Conservation (phyloP, 2,329 filamentous ascomycete species). For the Apiospora marii region DNA sequence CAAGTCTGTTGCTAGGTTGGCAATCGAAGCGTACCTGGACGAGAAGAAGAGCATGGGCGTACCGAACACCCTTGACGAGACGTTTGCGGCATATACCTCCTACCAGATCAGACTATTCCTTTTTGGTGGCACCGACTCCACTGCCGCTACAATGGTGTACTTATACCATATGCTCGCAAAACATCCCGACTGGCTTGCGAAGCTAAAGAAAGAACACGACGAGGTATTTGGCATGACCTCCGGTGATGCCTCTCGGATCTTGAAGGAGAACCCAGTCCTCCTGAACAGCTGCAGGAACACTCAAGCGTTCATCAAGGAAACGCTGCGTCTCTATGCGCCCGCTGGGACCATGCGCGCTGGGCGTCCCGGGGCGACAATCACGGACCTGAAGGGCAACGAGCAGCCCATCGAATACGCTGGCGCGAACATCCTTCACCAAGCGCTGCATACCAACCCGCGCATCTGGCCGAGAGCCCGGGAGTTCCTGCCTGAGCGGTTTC, state of each 20-base stretch:
- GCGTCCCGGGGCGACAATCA: slow-evolving; percentile 21
- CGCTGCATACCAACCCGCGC: slow-evolving; percentile 27
- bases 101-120: slow-evolving; percentile 25
- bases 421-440: slow-evolving; percentile 24
- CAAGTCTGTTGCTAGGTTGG: slow-evolving; percentile 29
- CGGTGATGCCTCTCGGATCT: not conserved
- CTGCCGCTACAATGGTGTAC: slow-evolving; percentile 43
- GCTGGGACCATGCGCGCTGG: slow-evolving; percentile 53
- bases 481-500: slow-evolving; percentile 28
- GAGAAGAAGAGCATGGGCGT: not conserved
- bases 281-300: not conserved
- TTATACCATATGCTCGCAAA: slow-evolving; percentile 42
- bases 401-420: slow-evolving; percentile 11
- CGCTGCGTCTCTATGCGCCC: slow-evolving; percentile 39
- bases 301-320: slow-evolving; percentile 27
- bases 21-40: slow-evolving; percentile 28
- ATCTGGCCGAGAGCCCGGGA: slow-evolving; percentile 25
- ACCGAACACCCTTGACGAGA: not conserved
- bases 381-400: slow-evolving; percentile 23
- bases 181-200: slow-evolving; percentile 40
- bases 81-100: not conserved
- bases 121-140: slow-evolving; percentile 45
- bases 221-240: slow-evolving; percentile 41
- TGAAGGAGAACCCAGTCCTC: not conserved
- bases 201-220: slow-evolving; percentile 47